Evolutionary conservation across 495 filamentous ascomycete genomes (phyloP), one percentile per base, ranked within the genome.

Genomic region (Neurospora sp.): DNA sequence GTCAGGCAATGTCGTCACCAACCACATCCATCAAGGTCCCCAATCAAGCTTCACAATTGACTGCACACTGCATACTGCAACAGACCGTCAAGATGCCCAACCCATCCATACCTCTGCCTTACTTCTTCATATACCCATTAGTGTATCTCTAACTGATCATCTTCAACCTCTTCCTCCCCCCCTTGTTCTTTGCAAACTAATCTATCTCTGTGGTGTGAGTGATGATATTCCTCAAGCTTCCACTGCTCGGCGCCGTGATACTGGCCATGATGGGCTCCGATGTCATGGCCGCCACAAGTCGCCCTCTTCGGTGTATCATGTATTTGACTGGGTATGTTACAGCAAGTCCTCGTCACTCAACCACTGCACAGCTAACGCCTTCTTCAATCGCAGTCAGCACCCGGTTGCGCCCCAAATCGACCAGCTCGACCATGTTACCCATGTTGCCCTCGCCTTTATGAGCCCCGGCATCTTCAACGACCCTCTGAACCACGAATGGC

Each of bases 391-490:
- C 75, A 89, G 87, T 12, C 87, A 89, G 70, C 87, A 89, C 70
- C 82, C 84, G 42, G 75, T 86, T 22, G 75, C 86, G 8, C 88
- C 88, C 16, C 80, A 84, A 8, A 59, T 76, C 14, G 72, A 82
- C 20, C 79, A 88, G 8, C 81, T 88, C 17, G 77, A 77, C 17
- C 76, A 84, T 40, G 81, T 90, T 8, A 89, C 87, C 5, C 88
- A 92, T 80, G 91, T 91, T 3, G 87, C 89, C 22, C 83, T 93
- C 78, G 89, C 87, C 1, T 93, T 94, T 73, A 90, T 92, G 76
- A 84, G 81, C 14, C 85, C 90, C 0, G 82, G 81, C 16, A 74
- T 82, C 16, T 93, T 94, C 83, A 91, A 90, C 76, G 80, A 83
- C 4, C 83, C 83, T 27, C 78, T 81, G 0, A 74, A 79, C 35